These are phyloP conservation scores for Phytomonas francai DNA, from an alignment of 208 protist genomes.

Conservation along the genomic window DNA sequence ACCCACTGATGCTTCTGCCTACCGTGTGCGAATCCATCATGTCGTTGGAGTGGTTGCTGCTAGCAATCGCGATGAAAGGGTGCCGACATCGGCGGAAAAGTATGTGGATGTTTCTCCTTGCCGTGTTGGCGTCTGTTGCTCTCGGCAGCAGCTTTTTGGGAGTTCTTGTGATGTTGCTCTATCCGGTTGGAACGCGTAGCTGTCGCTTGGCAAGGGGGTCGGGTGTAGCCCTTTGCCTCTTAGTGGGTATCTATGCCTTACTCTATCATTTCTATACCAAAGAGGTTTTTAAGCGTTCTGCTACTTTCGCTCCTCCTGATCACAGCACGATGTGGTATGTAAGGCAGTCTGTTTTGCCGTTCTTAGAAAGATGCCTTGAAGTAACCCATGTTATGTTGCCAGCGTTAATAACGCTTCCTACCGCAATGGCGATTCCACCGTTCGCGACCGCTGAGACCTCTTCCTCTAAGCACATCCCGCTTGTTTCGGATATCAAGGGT, in stretches of 20 bases:
- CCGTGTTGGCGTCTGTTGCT: conserved; percentile 15
- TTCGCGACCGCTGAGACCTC: neutral
- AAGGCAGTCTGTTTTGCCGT: conserved; percentile 49
- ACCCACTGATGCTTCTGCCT: conserved; percentile 44
- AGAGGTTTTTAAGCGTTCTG: conserved; percentile 12
- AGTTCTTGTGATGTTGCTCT: conserved; percentile 38
- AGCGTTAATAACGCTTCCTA: conserved; percentile 23
- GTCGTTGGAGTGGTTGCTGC: conserved; percentile 40
- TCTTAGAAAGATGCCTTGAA: conserved; percentile 42
- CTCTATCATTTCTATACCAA: conserved; percentile 18
- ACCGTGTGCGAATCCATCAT: conserved; percentile 47
- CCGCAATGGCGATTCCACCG: conserved; percentile 17
- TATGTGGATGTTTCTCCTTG: conserved; percentile 11
- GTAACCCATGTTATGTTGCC: conserved; percentile 51
- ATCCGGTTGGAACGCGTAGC: conserved; percentile 32
- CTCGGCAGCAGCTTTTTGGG: conserved; percentile 52
- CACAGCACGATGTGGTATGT: conserved; percentile 72
- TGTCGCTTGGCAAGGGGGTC: conserved; percentile 9
- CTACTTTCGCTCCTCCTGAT: conserved; percentile 68
- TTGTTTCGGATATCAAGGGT: no score
- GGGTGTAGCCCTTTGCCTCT: conserved; percentile 8
- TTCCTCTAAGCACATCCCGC: neutral
- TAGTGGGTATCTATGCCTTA: conserved; percentile 23
- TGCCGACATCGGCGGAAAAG: neutral
- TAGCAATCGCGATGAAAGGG: conserved; percentile 26